Evolutionary conservation across 2,329 filamentous ascomycete genomes (phyloP).

Genomic region (Cadophora sp.): DNA sequence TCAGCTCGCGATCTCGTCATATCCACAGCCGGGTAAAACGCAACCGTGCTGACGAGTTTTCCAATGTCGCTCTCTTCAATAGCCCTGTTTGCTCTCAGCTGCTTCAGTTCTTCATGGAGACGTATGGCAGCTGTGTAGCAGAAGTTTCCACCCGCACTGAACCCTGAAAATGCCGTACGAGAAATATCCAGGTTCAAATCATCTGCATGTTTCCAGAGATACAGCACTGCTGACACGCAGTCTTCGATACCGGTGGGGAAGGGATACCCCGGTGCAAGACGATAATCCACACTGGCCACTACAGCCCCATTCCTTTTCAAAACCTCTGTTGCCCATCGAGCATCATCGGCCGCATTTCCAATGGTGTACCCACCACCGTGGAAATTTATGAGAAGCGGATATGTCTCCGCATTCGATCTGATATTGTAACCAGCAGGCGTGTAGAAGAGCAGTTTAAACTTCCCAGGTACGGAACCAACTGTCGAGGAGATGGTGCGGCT

Average conservation of each 20-base stretch:
- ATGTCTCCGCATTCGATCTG: constrained; percentile 11
- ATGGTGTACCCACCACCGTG: constrained; percentile 70
- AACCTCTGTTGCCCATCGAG: constrained; percentile 61
- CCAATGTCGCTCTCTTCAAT: constrained; percentile 12
- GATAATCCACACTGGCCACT: constrained; percentile 68
- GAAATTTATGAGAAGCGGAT: constrained; percentile 64
- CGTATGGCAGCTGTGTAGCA: constrained; percentile 25
- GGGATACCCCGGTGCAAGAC: constrained; percentile 65
- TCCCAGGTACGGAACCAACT: constrained; percentile 26
- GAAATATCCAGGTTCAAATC: constrained; percentile 31
- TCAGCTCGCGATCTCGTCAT: constrained; percentile 24
- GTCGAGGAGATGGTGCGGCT: constrained; percentile 23
- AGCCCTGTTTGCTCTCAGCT: neutral
- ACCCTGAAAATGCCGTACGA: constrained; percentile 52
- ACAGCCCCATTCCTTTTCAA: constrained; percentile 54
- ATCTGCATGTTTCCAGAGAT: constrained; percentile 32
- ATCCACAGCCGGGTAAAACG: constrained; percentile 31
- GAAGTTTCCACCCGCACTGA: constrained; percentile 51
- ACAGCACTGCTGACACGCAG: constrained; percentile 52
- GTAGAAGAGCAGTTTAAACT: constrained; percentile 34
- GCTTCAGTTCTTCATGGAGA: constrained; percentile 24
- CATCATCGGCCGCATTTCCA: constrained; percentile 65
- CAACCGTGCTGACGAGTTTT: constrained; percentile 24
- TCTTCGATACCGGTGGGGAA: constrained; percentile 70
- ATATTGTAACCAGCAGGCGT: constrained; percentile 23